phyloP scores from a whole-genome alignment of 306 rosid genomes.

The Arachis stenosperma region DNA sequence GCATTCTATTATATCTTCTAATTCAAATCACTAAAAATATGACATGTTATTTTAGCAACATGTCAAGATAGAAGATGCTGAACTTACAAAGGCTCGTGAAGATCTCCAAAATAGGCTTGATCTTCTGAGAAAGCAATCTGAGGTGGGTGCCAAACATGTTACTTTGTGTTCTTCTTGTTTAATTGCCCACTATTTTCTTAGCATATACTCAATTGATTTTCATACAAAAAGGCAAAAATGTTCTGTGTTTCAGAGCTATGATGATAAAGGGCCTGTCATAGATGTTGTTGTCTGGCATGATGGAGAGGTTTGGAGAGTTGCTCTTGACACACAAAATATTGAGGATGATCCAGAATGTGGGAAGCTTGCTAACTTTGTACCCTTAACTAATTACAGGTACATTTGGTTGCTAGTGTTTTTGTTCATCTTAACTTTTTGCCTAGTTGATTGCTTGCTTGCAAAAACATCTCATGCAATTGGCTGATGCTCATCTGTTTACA shows the following conservation, averaged over 20 bases:
- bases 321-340: conserved; percentile 84
- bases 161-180: conserved; percentile 26
- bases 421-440: conserved; percentile 20
- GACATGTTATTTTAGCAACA: conserved; percentile 61
- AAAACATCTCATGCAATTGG: background rate
- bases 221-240: conserved; percentile 32
- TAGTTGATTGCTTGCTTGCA: conserved; percentile 23
- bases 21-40: conserved; percentile 32
- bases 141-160: conserved; percentile 58
- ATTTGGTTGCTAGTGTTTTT: conserved; percentile 35
- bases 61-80: conserved; percentile 61
- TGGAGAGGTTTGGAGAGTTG: conserved; percentile 97
- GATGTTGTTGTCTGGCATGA: conserved; percentile 98
- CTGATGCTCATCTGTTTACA: too few relatives aligned
- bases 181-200: conserved; percentile 19
- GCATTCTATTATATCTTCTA: conserved; percentile 22
- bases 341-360: conserved; percentile 79
- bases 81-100: conserved; percentile 69
- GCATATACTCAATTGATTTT: conserved; percentile 19
- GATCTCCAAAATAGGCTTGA: conserved; percentile 82
- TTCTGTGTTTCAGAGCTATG: conserved; percentile 65
- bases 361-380: conserved; percentile 79
- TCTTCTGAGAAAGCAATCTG: conserved; percentile 78
- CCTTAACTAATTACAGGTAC: conserved; percentile 90
- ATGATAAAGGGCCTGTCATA: conserved; percentile 90